phyloP scores from a whole-genome alignment of 2,329 filamentous ascomycete genomes.

The Pochonia chlamydosporia region DNA sequence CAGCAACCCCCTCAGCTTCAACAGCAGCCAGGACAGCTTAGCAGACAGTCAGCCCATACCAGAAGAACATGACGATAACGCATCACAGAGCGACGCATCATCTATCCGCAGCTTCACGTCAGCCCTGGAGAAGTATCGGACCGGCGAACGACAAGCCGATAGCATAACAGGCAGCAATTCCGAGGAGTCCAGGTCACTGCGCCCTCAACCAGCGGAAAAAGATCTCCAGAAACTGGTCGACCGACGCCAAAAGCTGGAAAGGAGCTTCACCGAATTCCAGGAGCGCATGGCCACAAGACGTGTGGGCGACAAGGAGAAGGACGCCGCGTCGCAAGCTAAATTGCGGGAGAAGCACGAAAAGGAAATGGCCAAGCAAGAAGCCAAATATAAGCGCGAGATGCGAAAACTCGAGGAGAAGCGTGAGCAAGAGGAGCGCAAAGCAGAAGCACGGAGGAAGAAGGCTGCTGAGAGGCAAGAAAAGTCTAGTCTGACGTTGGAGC shows the following conservation, averaged over 20 bases:
- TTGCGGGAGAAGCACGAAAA: constrained; percentile 57
- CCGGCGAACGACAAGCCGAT: constrained; percentile 19
- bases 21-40: constrained; percentile 19
- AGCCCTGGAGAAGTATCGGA: constrained; percentile 32
- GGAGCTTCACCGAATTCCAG: constrained; percentile 52
- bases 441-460: constrained; percentile 45
- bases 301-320: constrained; percentile 42
- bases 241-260: constrained; percentile 55
- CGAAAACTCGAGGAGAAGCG: constrained; percentile 59
- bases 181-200: constrained; percentile 30
- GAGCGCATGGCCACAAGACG: constrained; percentile 40
- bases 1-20: constrained; percentile 19
- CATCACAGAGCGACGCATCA: constrained; percentile 34
- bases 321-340: constrained; percentile 47
- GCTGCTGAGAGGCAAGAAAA: constrained; percentile 48
- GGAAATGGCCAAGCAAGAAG: constrained; percentile 60
- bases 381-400: constrained; percentile 59
- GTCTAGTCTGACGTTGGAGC: constrained; percentile 40
- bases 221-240: constrained; percentile 60
- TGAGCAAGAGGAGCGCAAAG: constrained; percentile 55
- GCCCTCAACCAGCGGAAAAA: constrained; percentile 41
- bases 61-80: constrained; percentile 22
- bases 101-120: constrained; percentile 45
- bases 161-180: constrained; percentile 25
- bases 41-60: constrained; percentile 15